Base-by-base conservation (phyloP, 306 rosid genomes). In the Inga oerstediana region DNA sequence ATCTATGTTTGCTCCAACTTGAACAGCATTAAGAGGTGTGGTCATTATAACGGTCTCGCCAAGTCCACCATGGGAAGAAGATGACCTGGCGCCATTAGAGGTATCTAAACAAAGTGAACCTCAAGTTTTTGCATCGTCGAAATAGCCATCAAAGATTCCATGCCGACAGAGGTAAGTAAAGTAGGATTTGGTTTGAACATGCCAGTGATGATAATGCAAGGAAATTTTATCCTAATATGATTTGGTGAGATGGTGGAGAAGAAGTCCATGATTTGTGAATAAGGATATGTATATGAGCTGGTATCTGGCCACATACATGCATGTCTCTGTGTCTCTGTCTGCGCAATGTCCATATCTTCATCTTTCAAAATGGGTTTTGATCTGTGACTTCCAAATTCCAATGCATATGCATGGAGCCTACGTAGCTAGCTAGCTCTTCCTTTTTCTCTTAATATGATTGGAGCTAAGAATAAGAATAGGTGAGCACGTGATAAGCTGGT, bases 11-110 rank as follows among this genome's bases (percentile, higher is more conserved):
- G 35, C 44, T 84, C 54, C 44, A 73, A 91, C 79, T 80, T 89
- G 76, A 10, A 32, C 32, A 17, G 93, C 91, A 61, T 94, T 92
- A 49, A 74, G 84, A n/a, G 94, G 93, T 54, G 97, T 94, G 7
- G 94, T 91, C 72, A 94, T 56, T 67, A 94, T 51, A 94, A 78
- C 7, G 92, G 85, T 37, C 79, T 24, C 11, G 67, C 67, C 6
- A 61, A 9, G 67, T 61, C 67, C 37, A 24, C 67, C 67, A 61
- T 61, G 67, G 67, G 67, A 61, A 61, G 67, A 61, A 61, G 67
- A 24, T 61, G 67, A 61, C 67, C 67, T 22, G 67, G 67, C 3
- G 35, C 24, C 61, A 19, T 17, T 19, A 19, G 19, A 7, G 61
- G 61, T 54, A 54, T 20, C 61, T 7, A 19, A 54, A 54, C 61